Base-by-base conservation (phyloP, 140 eudicot species). In the Ambrosia hybrid region DNA sequence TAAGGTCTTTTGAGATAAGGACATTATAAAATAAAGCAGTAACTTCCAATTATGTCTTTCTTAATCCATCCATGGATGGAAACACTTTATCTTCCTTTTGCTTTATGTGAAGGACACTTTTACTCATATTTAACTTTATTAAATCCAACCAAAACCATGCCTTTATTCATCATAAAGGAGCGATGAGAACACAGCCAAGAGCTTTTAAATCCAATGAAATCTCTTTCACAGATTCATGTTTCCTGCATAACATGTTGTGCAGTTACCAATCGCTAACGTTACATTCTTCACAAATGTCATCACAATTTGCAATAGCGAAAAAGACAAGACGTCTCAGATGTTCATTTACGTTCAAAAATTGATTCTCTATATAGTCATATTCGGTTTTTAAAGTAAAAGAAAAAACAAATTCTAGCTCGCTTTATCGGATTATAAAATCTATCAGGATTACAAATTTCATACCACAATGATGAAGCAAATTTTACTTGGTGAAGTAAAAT, bases 71-170 rank as follows among this genome's bases (percentile, higher is more conserved):
- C 62, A 71, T 71, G 78, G 73, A 78, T 78, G 82, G 73, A 71
- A 55, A 78, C 63, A 72, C 82, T 78, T 78, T 78, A 64, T 56
- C 66, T 72, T 65, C 66, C 73, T 72, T 78, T 78, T 78, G 82
- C 82, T 78, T 78, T 78, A 71, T 78, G 82, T 77, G 82, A 71
- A 77, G 67, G 73, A 70, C 82, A 65, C 82, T 78, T 78, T 78
- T 78, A 72, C 82, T 65, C 68, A 36, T 63, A 17, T 51, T 70
- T 64, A 71, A 53, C 82, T 77, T 77, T 77, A 77, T 61, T 63
- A 77, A 77, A 71, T 70, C 75, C 69, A 76, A 76, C 75, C 70
- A 76, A 76, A 76, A 26, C 65, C 77, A 14, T 72, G 52, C 68
- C 82, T 78, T 78, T 78, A 72, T 65, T 78, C 78, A 65, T 72